Evolutionary conservation across 768 basidiomycete genomes (phyloP).

Genomic region (Trametes coccinea): DNA sequence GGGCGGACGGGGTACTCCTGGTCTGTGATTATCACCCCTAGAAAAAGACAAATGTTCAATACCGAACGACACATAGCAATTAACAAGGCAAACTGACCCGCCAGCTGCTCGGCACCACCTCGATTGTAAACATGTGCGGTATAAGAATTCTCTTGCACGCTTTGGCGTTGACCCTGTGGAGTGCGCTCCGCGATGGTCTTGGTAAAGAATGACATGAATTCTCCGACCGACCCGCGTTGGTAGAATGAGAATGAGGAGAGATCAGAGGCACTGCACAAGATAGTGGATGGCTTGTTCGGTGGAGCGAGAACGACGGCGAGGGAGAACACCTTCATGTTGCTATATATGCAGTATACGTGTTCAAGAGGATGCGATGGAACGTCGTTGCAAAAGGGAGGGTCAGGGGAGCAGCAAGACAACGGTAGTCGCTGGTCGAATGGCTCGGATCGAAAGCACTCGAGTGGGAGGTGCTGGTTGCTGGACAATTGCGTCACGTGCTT

Average conservation of each 20-base stretch:
- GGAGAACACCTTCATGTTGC: constrained; percentile 81
- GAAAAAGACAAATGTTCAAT: neutral
- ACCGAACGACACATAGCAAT: neutral
- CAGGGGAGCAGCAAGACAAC: too few species aligned
- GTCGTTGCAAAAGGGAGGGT: too few species aligned
- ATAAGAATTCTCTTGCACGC: constrained; percentile 91
- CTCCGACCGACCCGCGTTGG: constrained; percentile 81
- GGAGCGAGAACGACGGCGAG: constrained; percentile 74
- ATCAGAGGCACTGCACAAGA: constrained; percentile 72
- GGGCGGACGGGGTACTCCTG: constrained; percentile 96
- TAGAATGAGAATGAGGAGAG: constrained; percentile 93
- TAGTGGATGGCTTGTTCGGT: constrained; percentile 57
- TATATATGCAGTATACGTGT: too few species aligned
- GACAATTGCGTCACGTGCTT: too few species aligned
- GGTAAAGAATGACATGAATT: constrained; percentile 93
- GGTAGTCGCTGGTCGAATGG: too few species aligned
- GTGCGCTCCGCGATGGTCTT: constrained; percentile 93
- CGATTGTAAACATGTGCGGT: constrained; percentile 93
- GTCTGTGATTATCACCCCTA: constrained; percentile 92
- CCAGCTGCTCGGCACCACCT: constrained; percentile 81
- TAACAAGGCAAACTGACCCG: constrained; percentile 52
- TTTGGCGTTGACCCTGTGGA: constrained; percentile 84
- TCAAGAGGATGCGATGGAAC: too few species aligned
- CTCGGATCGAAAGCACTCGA: too few species aligned
- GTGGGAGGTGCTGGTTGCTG: too few species aligned